Conservation (phyloP, 2,329 filamentous ascomycete species). For the Nemania sp. region DNA sequence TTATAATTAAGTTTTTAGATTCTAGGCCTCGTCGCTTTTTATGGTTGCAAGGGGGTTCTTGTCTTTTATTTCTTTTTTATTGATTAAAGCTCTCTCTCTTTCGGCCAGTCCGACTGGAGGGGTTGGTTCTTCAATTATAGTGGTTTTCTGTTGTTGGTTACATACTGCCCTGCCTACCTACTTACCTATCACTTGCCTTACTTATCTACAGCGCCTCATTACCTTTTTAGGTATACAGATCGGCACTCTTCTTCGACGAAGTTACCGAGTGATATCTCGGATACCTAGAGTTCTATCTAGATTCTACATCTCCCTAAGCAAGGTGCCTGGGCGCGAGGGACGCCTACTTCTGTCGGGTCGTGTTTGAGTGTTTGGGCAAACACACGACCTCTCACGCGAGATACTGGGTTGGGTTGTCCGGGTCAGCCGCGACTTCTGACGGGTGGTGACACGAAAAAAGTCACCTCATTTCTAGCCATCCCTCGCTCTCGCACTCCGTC, state of each 20-base stretch:
- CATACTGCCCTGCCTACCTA: too few species aligned
- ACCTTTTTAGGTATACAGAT: neutral
- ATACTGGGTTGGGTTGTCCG: neutral
- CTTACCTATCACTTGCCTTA: too few species aligned
- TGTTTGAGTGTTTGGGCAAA: neutral
- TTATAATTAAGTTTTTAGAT: neutral
- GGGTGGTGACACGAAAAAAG: neutral
- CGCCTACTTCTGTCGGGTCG: neutral
- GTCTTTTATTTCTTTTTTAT: neutral
- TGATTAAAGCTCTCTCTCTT: neutral
- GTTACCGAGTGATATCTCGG: neutral
- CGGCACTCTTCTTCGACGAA: neutral
- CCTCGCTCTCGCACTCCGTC: neutral
- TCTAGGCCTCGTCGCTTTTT: neutral
- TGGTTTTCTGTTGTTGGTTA: neutral
- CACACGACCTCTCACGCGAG: neutral
- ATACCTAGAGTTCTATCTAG: too few species aligned
- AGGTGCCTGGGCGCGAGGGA: neutral
- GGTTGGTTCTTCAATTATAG: neutral
- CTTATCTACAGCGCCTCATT: neutral
- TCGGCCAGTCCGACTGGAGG: neutral
- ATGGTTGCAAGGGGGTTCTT: neutral
- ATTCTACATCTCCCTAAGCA: neutral
- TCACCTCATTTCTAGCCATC: neutral
- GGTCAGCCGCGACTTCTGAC: conserved; percentile 8